A percentile compares a stretch with the other conserved stretches of the same genome.
Conservation (phyloP, 352 stramenopile genomes). For the Globisporangium spiculum region DNA sequence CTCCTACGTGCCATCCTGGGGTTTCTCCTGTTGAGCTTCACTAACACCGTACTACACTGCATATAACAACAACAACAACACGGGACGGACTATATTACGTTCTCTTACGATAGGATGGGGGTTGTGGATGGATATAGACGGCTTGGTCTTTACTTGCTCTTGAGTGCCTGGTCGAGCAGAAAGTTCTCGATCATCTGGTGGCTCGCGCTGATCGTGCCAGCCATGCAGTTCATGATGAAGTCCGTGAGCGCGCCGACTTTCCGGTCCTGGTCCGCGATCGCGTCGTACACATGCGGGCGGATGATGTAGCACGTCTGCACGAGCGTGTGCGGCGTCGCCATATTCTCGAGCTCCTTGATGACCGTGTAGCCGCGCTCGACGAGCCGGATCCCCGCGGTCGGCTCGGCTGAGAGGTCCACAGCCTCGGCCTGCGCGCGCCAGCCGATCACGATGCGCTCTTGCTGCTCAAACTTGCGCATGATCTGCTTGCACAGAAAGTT, state of each 20-base stretch:
- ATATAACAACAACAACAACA: not conserved
- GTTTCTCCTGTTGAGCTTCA: not conserved
- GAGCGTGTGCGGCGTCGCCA: constrained; percentile 40
- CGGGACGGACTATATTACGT: not conserved
- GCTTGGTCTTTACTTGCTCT: not conserved
- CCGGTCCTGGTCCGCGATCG: constrained; percentile 55
- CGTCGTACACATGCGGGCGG: constrained; percentile 57
- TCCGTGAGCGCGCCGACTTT: constrained; percentile 62
- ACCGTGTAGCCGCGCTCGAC: constrained; percentile 64
- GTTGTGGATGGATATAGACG: not conserved
- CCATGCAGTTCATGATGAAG: constrained; percentile 64
- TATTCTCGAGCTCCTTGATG: constrained; percentile 36
- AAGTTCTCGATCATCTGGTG: constrained; percentile 77
- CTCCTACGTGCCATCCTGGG: not conserved
- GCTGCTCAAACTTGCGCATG: constrained; percentile 45
- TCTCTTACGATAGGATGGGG: not conserved
- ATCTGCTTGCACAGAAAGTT: constrained; percentile 59
- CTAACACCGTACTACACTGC: not conserved
- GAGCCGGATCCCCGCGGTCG: constrained; percentile 51
- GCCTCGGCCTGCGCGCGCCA: constrained; percentile 56
- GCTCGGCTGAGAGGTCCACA: constrained; percentile 45
- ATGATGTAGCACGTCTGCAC: constrained; percentile 76
- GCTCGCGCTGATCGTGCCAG: constrained; percentile 56
- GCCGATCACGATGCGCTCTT: constrained; percentile 52
- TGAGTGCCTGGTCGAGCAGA: constrained; percentile 40